Conservation (phyloP, 2,329 filamentous ascomycete species). For the Parafenestella ontariensis region DNA sequence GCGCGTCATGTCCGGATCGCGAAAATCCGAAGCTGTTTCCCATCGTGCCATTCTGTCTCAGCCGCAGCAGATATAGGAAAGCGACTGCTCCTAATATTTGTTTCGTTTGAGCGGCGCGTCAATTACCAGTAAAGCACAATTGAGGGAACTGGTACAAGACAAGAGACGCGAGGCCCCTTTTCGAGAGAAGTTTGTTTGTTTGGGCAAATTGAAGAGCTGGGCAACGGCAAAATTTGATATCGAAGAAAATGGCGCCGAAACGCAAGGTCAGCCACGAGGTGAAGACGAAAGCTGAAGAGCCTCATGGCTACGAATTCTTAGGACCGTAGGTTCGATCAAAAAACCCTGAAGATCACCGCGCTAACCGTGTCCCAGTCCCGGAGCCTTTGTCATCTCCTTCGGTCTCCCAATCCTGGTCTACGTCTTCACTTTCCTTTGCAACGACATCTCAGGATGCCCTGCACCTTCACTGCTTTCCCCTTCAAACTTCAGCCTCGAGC, state of each 20-base stretch:
- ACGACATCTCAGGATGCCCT: constrained; percentile 90
- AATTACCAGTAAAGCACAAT: neutral
- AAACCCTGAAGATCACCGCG: neutral
- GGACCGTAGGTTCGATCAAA: constrained; percentile 44
- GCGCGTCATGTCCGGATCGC: constrained; percentile 36
- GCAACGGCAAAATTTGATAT: constrained; percentile 3
- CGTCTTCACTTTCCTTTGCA: constrained; percentile 83
- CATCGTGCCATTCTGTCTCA: constrained; percentile 29
- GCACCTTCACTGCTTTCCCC: constrained; percentile 80
- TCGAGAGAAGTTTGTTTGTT: constrained; percentile 7
- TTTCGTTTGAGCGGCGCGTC: constrained; percentile 1
- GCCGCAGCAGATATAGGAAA: constrained; percentile 15
- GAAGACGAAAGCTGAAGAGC: constrained; percentile 30
- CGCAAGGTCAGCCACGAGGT: constrained; percentile 24
- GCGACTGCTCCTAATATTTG: constrained; percentile 1
- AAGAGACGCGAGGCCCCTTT: constrained; percentile 23
- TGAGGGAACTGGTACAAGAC: neutral
- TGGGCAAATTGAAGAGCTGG: constrained; percentile 6
- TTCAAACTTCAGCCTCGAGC: constrained; percentile 71
- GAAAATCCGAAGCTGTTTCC: constrained; percentile 18
- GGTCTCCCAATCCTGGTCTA: constrained; percentile 82
- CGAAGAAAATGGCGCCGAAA: constrained; percentile 36
- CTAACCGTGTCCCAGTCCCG: constrained; percentile 62
- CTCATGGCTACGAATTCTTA: constrained; percentile 50
- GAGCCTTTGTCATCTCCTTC: constrained; percentile 79